Base-by-base conservation (phyloP, 805 yeast genomes). In the Kazachstania taianensis region DNA sequence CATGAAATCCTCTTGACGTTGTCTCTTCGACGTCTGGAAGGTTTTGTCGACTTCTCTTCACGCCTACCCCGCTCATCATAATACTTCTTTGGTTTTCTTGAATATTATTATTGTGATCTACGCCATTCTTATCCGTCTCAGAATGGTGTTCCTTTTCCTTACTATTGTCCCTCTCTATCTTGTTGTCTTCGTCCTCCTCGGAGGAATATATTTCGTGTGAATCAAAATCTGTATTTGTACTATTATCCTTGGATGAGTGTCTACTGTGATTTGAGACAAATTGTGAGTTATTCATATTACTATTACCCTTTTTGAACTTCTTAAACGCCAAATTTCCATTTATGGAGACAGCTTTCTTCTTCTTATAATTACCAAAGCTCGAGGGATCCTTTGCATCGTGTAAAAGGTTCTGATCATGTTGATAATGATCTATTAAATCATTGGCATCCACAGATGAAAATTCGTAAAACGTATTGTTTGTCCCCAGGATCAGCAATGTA, bases 401-500 rank as follows among this genome's bases (percentile, higher is more conserved):
- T 1, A 60, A 38, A 30, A 50, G 49, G 2, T 41, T 41, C 4
- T 48, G 38, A 19, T 50, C 47, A 32, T 62, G 52, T 33, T 48
- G 48, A 50, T 67, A 72, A 28, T 58, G 54, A 6, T 59, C 52
- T 6, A 75, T 46, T 28, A 80, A 56, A 12, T 69, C 68, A 12
- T 65, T 58, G 1, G 85, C 69, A 43, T 78, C 77, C n/a, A 78
- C 78, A 5, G 92, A 75, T 5, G 86, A 73, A 52, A 78, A 89
- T 61, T 89, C 95, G 55, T 81, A 87, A 20, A 86, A 72, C 50
- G 81, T 81, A 50, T 85, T 77, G 57, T 78, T 85, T 46, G 75
- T 75, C 7, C 94, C 94, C 28, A 86, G 66, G 17, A 89, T 85
- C 14, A 89, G 74, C 19, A 89, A 92, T 2, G 96, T 94, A 25